phyloP scores from a whole-genome alignment of 2,329 filamentous ascomycete species.

The Botrytis elliptica region DNA sequence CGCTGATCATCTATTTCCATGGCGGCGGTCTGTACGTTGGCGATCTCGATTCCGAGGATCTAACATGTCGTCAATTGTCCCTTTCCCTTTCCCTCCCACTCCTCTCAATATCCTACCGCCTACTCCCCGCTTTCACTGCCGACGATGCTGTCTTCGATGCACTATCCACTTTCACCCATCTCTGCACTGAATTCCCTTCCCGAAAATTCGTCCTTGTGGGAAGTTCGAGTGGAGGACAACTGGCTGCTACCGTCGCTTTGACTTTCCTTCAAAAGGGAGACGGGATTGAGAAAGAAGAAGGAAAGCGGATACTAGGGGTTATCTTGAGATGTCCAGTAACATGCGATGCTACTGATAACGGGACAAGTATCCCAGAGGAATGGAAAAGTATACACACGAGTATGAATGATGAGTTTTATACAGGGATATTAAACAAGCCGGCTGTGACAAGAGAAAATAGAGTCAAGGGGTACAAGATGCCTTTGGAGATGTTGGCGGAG shows the following conservation, averaged over 20 bases:
- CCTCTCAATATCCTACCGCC: conserved; percentile 49
- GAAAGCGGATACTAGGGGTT: conserved; percentile 41
- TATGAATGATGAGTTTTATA: conserved; percentile 41
- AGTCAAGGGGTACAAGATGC: conserved; percentile 42
- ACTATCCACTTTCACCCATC: conserved; percentile 40
- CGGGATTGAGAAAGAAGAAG: neutral
- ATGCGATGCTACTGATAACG: conserved; percentile 44
- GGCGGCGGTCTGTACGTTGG: conserved; percentile 50
- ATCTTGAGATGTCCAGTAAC: conserved; percentile 51
- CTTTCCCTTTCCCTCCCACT: conserved; percentile 37
- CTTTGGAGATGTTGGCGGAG: conserved; percentile 42
- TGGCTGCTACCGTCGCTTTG: conserved; percentile 46
- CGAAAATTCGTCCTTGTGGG: conserved; percentile 42
- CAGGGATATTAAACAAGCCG: conserved; percentile 40
- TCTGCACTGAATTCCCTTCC: conserved; percentile 23
- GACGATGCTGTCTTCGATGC: conserved; percentile 46
- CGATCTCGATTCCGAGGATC: conserved; percentile 50
- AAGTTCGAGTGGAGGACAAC: conserved; percentile 50
- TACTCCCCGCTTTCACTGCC: conserved; percentile 45
- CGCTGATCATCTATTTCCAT: conserved; percentile 48
- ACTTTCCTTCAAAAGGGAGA: conserved; percentile 34
- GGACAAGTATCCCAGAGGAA: conserved; percentile 41
- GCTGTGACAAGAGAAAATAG: conserved; percentile 41
- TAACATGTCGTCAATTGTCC: conserved; percentile 45
- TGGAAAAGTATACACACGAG: conserved; percentile 45